These are phyloP conservation scores for Azolla pinnata DNA, from an alignment of 75 land plant species.

Conservation along the genomic window DNA sequence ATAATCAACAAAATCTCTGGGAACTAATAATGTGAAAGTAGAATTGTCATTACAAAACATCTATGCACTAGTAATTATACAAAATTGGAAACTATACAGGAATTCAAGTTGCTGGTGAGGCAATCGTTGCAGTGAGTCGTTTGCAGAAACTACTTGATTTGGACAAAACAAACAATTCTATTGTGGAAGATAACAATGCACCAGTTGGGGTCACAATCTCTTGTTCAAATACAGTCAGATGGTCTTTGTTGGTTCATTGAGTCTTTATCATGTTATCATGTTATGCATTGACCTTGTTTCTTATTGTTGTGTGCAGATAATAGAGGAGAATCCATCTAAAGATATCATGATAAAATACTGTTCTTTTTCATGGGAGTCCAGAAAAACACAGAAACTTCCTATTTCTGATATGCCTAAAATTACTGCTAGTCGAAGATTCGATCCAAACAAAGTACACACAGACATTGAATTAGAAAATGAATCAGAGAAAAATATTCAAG, in stretches of 20 bases:
- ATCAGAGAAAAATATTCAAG: too few species aligned
- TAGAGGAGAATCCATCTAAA: neutral
- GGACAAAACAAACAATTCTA: neutral
- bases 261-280: too few species aligned
- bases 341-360: neutral
- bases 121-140: conserved; percentile 17
- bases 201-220: neutral
- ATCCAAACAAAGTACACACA: neutral
- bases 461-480: neutral
- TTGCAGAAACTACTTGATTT: conserved; percentile 21
- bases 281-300: neutral
- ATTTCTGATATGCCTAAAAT: too few species aligned
- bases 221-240: too few species aligned
- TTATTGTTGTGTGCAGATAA: neutral
- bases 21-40: neutral
- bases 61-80: neutral
- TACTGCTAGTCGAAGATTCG: neutral
- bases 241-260: too few species aligned
- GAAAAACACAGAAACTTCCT: neutral
- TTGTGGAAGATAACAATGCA: neutral
- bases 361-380: neutral
- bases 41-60: neutral
- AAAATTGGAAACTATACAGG: conserved; percentile 7
- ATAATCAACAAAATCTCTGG: neutral
- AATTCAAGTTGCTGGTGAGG: conserved; percentile 14